Base-by-base conservation (phyloP, 2,329 filamentous ascomycete species). In the Aspergillus japonicus region DNA sequence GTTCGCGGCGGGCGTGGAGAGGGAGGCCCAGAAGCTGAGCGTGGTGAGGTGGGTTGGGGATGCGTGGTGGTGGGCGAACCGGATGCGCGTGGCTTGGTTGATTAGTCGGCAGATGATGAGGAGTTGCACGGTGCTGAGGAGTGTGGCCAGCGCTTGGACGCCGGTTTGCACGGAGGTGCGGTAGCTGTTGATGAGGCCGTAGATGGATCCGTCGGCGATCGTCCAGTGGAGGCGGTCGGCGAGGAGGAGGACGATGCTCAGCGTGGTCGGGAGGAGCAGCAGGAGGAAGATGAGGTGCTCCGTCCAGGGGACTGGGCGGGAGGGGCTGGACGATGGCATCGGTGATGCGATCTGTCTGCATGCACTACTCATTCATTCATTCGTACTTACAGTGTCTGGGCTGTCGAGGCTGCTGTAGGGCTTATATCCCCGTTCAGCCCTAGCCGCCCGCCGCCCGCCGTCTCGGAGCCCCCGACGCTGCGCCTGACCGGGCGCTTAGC, bases 281-380 rank as follows among this genome's bases (percentile, higher is more conserved):
- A 53, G 51, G 35, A 53, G 35, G 51, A 35, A 53, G 14, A 53
- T 42, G 51, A 53, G 51, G 19, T 42, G 51, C 19, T 23, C 21
- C 4, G 51, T 26, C 51, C 35, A 29, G 7, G 33, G 51, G 35
- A 53, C 51, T 12, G 51, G 33, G 6, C 51, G 35, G 19, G 33
- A 4, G 23, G 21, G 26, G 7, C 7, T 52, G 14, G 50, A n/a
- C 10, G 33, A 35, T 6, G 33, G 33, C 33, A 35, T 53, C 4
- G 19, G 21, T 23, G 21, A 42, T 53, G 33, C 12, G 19, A 4
- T 16, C 16, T 24, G 24, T 6, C 31, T 12, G 49, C 24, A 50
- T 24, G 12, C 29, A n/a, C n/a, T n/a, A 42, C 8, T 5, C 10
- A 6, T 21, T 16, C 11, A 3, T 35, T 14, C 0, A 35, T 35